phyloP scores from a whole-genome alignment of 1,284 basidiomycete genomes.

The Ustilago lituana region DNA sequence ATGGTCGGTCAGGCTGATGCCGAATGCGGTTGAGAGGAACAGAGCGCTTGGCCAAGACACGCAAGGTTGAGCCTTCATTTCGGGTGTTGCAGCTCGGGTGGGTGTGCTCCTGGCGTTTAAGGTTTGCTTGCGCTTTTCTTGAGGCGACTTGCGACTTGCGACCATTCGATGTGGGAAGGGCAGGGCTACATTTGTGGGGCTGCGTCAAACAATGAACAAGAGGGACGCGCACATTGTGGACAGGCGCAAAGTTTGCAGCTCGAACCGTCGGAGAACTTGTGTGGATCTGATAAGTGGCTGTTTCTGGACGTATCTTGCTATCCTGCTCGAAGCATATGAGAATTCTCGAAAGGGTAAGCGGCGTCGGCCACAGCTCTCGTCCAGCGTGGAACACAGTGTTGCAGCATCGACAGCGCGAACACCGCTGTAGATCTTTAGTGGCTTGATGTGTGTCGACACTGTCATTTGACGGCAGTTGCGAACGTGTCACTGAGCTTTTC shows the following conservation, averaged over 20 bases:
- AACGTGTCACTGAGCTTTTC: too few species aligned
- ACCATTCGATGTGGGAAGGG: background rate
- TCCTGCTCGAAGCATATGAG: too few species aligned
- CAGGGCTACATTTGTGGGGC: slow-evolving; percentile 5
- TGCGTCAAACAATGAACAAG: slow-evolving; percentile 12
- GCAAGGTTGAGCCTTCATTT: slow-evolving; percentile 12
- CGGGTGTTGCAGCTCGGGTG: slow-evolving; percentile 24
- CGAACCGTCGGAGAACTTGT: background rate
- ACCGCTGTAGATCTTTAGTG: too few species aligned
- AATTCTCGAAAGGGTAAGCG: background rate
- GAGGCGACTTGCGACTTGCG: slow-evolving; percentile 7
- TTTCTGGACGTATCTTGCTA: too few species aligned
- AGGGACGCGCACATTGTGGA: background rate
- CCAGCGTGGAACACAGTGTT: too few species aligned
- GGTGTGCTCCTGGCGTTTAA: slow-evolving; percentile 9
- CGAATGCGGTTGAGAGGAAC: background rate
- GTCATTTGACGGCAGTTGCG: too few species aligned
- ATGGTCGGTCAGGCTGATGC: background rate
- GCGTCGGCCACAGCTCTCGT: too few species aligned
- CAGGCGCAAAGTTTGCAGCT: slow-evolving; percentile 12
- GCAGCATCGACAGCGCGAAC: too few species aligned
- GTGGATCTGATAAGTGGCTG: too few species aligned
- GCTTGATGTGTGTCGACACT: too few species aligned
- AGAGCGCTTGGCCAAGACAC: background rate
- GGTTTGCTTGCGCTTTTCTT: background rate